Conservation (phyloP, 2,329 filamentous ascomycete species). For the Exophiala spinifera region DNA sequence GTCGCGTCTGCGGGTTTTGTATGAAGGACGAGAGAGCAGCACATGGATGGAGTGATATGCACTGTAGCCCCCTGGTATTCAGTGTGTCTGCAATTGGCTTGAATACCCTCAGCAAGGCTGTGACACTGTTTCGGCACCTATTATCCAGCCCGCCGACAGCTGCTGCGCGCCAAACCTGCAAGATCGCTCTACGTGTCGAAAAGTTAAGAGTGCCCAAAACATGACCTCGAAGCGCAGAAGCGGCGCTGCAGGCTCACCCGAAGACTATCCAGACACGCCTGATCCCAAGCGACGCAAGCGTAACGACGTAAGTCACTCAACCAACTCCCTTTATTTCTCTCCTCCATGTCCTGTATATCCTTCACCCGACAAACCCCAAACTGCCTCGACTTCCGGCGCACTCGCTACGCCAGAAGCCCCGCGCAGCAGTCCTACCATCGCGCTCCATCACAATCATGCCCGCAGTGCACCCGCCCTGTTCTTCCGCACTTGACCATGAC, state of each 20-base stretch:
- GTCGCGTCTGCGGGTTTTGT: not conserved
- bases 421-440: conserved; percentile 1
- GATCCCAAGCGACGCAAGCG: conserved; percentile 49
- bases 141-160: conserved; percentile 13
- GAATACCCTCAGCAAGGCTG: not conserved
- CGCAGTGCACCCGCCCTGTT: conserved; percentile 2
- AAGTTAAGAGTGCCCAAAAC: conserved; percentile 21
- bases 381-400: conserved; percentile 4
- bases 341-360: conserved; percentile 7
- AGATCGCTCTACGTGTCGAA: conserved; percentile 17
- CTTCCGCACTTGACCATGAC: conserved; percentile 3
- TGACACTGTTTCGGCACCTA: not conserved
- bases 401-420: conserved; percentile 1
- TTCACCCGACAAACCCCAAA: conserved; percentile 15
- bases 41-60: not conserved
- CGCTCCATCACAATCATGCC: conserved; percentile 9
- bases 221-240: conserved; percentile 56
- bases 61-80: conserved; percentile 1
- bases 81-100: conserved; percentile 4
- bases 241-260: conserved; percentile 46
- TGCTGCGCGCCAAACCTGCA: conserved; percentile 8
- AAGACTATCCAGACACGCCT: conserved; percentile 47
- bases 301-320: conserved; percentile 28
- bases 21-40: not conserved
- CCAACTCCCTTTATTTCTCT: conserved; percentile 8